These are phyloP conservation scores for Apiotrichum veenhuisii DNA, from an alignment of 1,284 basidiomycete species.

Conservation along the genomic window DNA sequence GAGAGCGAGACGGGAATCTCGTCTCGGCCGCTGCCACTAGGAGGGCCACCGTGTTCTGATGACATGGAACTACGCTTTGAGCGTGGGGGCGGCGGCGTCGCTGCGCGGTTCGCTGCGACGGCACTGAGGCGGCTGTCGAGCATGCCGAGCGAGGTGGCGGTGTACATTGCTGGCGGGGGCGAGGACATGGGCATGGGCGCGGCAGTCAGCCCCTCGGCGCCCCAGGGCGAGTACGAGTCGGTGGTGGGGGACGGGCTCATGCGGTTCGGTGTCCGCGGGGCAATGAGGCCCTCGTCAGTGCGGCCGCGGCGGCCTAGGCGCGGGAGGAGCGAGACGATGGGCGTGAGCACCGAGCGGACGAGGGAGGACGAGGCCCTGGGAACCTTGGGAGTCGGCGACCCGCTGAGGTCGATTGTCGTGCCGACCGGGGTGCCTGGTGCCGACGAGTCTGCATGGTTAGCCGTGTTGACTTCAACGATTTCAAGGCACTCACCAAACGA, in stretches of 20 bases:
- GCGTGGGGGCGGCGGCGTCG: neutral
- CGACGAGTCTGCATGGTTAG: constrained; percentile 64
- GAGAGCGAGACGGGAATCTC: too few species aligned
- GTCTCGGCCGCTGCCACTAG: too few species aligned
- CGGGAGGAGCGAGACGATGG: constrained; percentile 43
- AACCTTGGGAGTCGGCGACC: constrained; percentile 10
- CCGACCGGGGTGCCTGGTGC: constrained; percentile 26
- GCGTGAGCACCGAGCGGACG: constrained; percentile 61
- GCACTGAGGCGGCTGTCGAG: neutral
- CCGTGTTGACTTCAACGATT: too few species aligned
- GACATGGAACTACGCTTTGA: neutral
- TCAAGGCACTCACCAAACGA: constrained; percentile 56
- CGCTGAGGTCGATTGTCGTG: constrained; percentile 28
- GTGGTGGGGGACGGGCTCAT: constrained; percentile 31
- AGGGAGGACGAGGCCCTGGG: constrained; percentile 55
- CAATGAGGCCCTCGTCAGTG: constrained; percentile 59
- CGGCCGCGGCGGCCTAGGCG: constrained; percentile 28
- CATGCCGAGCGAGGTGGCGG: neutral
- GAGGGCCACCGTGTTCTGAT: neutral
- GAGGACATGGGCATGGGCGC: neutral
- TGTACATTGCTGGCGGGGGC: neutral
- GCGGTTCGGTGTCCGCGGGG: constrained; percentile 53
- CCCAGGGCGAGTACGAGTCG: constrained; percentile 12
- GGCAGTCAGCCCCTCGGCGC: neutral
- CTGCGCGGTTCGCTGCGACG: neutral